phyloP scores from a whole-genome alignment of 176 grass and related monocot genomes.

The Bonia amplexicaulis region DNA sequence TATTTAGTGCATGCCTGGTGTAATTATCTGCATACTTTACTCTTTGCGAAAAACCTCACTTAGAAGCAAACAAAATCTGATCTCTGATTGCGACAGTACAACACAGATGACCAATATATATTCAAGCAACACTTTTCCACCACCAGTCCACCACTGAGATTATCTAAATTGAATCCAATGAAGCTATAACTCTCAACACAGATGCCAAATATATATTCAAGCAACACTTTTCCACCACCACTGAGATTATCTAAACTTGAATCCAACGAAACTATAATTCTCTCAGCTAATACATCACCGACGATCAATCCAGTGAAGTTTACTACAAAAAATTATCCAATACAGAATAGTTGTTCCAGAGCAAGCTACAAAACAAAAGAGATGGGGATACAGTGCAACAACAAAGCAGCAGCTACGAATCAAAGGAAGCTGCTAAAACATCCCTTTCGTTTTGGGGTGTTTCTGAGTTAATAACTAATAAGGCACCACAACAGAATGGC shows the following conservation, averaged over 20 bases:
- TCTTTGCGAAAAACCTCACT: neutral
- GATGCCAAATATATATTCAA: neutral
- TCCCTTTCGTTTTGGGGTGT: neutral
- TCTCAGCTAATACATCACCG: neutral
- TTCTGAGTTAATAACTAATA: neutral
- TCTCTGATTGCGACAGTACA: conserved; percentile 12
- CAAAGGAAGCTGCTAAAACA: neutral
- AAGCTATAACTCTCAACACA: neutral
- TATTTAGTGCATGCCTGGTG: neutral
- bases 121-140: neutral
- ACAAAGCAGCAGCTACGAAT: conserved; percentile 8
- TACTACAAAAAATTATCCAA: neutral
- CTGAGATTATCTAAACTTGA: neutral
- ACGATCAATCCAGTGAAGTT: neutral
- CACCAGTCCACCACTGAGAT: neutral
- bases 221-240: neutral
- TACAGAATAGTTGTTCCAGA: neutral
- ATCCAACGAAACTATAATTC: neutral
- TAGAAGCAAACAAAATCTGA: conserved; percentile 19
- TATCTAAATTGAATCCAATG: neutral
- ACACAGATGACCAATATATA: neutral
- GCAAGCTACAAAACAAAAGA: neutral
- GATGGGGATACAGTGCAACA: neutral
- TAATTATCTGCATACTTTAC: conserved; percentile 2
- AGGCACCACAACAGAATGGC: neutral